Evolutionary conservation across 2,329 filamentous ascomycete species (phyloP).

Genomic region (Aureobasidium sp.): DNA sequence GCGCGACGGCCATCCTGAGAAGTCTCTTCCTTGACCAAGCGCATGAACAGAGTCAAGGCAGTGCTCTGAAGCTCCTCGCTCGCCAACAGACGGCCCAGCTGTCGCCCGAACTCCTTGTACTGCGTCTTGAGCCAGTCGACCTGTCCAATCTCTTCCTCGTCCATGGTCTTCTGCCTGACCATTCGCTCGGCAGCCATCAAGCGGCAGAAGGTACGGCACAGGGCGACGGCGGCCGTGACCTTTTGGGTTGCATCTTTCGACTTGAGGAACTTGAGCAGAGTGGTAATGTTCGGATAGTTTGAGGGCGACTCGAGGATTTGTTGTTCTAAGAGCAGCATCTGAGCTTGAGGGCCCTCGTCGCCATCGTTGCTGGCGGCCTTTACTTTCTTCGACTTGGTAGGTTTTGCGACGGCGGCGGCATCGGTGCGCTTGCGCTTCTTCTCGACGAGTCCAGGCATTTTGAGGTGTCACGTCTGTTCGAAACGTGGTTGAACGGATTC

Average conservation of each 20-base stretch:
- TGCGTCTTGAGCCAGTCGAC: constrained; percentile 71
- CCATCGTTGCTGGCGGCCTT: constrained; percentile 21
- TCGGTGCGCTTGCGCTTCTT: constrained; percentile 39
- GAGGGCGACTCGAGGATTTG: constrained; percentile 79
- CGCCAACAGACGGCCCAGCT: constrained; percentile 55
- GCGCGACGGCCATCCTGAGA: constrained; percentile 42
- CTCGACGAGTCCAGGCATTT: constrained; percentile 32
- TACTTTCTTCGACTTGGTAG: constrained; percentile 34
- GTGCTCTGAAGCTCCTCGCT: constrained; percentile 57
- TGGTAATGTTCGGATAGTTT: constrained; percentile 85
- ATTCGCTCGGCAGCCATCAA: constrained; percentile 69
- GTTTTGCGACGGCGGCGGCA: constrained; percentile 17
- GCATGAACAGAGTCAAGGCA: constrained; percentile 73
- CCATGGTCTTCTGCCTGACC: constrained; percentile 55
- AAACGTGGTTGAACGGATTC: background rate
- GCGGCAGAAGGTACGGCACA: constrained; percentile 80
- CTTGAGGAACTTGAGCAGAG: constrained; percentile 55
- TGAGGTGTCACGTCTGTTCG: background rate
- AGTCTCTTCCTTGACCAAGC: constrained; percentile 70
- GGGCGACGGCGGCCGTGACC: constrained; percentile 62
- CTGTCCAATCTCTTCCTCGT: constrained; percentile 68
- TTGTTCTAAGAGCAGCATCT: constrained; percentile 68
- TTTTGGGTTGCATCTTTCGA: constrained; percentile 48
- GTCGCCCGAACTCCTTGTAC: constrained; percentile 57
- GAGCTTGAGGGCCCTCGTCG: constrained; percentile 49